These are phyloP conservation scores for Teunomyces pallodes DNA, from an alignment of 805 yeast species.

Conservation along the genomic window DNA sequence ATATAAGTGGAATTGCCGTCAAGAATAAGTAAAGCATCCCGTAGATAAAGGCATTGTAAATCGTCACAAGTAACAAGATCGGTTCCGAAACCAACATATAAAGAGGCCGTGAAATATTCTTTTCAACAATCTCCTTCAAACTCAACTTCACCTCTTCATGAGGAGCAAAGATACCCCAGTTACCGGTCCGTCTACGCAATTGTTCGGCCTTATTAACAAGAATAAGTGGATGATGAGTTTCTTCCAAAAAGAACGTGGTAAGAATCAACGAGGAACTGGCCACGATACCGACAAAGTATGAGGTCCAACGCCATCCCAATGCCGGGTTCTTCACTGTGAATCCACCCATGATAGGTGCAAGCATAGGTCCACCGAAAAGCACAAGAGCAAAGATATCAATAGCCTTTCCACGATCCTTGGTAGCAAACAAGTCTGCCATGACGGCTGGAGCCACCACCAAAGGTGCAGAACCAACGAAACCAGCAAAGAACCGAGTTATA, in stretches of 20 bases:
- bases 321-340: slow-evolving; percentile 36
- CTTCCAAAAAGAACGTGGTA: slow-evolving; percentile 32
- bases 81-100: slow-evolving; percentile 40
- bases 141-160: slow-evolving; percentile 33
- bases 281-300: slow-evolving; percentile 48
- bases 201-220: slow-evolving; percentile 32
- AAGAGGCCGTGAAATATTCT: slow-evolving; percentile 37
- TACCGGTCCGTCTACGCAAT: slow-evolving; percentile 38
- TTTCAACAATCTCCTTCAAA: slow-evolving; percentile 32
- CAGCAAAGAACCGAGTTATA: slow-evolving; percentile 77
- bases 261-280: slow-evolving; percentile 30
- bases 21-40: slow-evolving; percentile 46
- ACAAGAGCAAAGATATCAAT: slow-evolving; percentile 67
- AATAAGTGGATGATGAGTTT: slow-evolving; percentile 41
- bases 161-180: slow-evolving; percentile 40
- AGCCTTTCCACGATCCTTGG: slow-evolving; percentile 69
- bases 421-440: slow-evolving; percentile 77
- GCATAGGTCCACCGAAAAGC: slow-evolving; percentile 75
- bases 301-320: slow-evolving; percentile 58
- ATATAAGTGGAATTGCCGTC: slow-evolving; percentile 44
- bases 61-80: slow-evolving; percentile 40
- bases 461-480: slow-evolving; percentile 81
- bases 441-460: slow-evolving; percentile 84
- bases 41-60: slow-evolving; percentile 50
- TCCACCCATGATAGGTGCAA: slow-evolving; percentile 67